Percentiles rank a stretch among this genome's conserved stretches.
Evolutionary conservation across 345 rosid species (phyloP).

Genomic region (Eucalyptus pumila): DNA sequence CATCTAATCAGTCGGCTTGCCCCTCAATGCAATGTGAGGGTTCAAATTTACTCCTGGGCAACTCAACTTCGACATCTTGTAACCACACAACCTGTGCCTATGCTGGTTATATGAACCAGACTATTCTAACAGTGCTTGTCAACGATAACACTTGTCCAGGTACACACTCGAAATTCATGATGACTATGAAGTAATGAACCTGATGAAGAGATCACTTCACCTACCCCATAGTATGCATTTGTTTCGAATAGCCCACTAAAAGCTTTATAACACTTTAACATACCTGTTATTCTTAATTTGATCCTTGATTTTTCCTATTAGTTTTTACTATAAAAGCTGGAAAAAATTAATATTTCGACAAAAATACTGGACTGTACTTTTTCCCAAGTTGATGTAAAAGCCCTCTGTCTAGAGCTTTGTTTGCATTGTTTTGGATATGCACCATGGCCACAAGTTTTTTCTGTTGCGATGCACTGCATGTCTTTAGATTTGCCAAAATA

Average conservation of each 20-base stretch:
- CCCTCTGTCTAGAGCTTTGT: not conserved
- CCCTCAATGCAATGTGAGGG: constrained; percentile 45
- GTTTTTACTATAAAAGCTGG: not conserved
- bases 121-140: constrained; percentile 26
- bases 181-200: not conserved
- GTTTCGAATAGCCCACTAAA: not conserved
- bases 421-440: not conserved
- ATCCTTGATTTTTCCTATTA: not conserved
- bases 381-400: not conserved
- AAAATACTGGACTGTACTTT: not conserved
- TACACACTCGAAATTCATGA: not conserved
- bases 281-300: not conserved
- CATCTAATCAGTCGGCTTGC: constrained; percentile 34
- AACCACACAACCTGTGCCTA: constrained; percentile 45
- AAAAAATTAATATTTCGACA: not conserved
- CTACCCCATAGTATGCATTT: not conserved
- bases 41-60: constrained; percentile 23
- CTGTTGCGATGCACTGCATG: not conserved
- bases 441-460: not conserved
- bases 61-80: constrained; percentile 24
- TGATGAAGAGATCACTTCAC: not conserved
- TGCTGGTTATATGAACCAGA: constrained; percentile 39
- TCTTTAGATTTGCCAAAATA: not conserved
- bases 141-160: constrained; percentile 26
- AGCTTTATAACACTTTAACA: not conserved